Base-by-base conservation (phyloP, 2,329 filamentous ascomycete species). In the Fusarium sacchari region DNA sequence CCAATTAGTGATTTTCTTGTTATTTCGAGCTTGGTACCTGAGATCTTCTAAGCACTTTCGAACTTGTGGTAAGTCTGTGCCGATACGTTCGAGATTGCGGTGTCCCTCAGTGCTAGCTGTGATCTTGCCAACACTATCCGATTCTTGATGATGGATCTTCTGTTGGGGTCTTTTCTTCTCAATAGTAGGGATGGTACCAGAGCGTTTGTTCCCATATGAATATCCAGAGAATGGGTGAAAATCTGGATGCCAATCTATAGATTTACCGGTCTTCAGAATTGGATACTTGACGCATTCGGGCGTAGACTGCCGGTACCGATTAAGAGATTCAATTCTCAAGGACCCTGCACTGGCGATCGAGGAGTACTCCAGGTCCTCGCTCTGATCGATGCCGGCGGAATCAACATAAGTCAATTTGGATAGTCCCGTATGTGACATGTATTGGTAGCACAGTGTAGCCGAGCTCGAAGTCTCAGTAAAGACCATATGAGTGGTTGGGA, bases 341-440 rank as follows among this genome's bases (percentile, higher is more conserved):
- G 72, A 71, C 9, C 72, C 75, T 11, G 76, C 73, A 14, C 60
- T 52, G 17, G 56, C 37, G 3, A 81, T 68, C 6, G 64, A 57
- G 3, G 64, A 26, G 37, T 77, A 74, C 26, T 79, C 75, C 12
- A 62, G 39, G 6, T 47, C 43, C 12, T 64, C 40, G 7, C 46
- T 42, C 7, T 17, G 15, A 6, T 59, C 52, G 14, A 42, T 36
- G 12, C 58, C 36, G 5, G 60, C 36, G 4, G 56, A 53, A n/a
- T 69, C 64, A 32, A 75, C 49, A 60, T 79, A 81, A 3, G 81
- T 82, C 9, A 76, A 53, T 9, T 37, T 67, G 15, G 75, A 73
- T 4, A 80, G 64, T 5, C 77, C 76, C 14, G 79, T 46, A 34
- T 81, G 78, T 11, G 78, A 75, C 12, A 82, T 63, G 67, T 72